These are phyloP conservation scores for Aphanocladium album DNA, from an alignment of 2,329 filamentous ascomycete genomes.

Conservation along the genomic window DNA sequence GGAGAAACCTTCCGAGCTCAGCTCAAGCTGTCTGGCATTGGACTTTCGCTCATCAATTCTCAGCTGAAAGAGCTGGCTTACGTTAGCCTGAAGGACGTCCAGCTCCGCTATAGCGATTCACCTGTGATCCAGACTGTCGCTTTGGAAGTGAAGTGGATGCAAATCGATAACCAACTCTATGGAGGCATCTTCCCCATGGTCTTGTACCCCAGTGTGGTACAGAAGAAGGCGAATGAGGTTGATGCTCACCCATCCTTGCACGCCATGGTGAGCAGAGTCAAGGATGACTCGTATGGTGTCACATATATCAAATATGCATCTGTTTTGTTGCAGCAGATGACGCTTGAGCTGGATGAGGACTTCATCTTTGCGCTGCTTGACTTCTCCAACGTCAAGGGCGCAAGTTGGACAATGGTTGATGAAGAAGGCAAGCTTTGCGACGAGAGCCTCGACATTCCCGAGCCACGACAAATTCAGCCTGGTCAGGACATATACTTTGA, in stretches of 20 bases:
- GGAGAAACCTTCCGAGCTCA: slow-evolving; percentile 86
- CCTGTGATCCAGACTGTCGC: slow-evolving; percentile 87
- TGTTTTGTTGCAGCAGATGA: slow-evolving; percentile 93
- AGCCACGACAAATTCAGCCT: slow-evolving; percentile 76
- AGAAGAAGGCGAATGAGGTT: slow-evolving; percentile 93
- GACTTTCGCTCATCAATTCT: slow-evolving; percentile 87
- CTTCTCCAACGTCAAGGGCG: slow-evolving; percentile 88
- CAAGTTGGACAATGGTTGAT: slow-evolving; percentile 64
- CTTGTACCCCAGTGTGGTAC: slow-evolving; percentile 93
- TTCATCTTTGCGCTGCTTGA: slow-evolving; percentile 96
- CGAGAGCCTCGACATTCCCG: slow-evolving; percentile 83
- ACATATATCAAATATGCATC: slow-evolving; percentile 98
- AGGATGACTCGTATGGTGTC: slow-evolving; percentile 97
- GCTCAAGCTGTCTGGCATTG: slow-evolving; percentile 81
- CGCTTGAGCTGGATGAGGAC: slow-evolving; percentile 92
- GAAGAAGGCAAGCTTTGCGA: slow-evolving; percentile 85
- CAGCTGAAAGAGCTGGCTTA: slow-evolving; percentile 92
- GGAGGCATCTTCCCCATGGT: slow-evolving; percentile 97
- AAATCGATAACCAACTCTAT: slow-evolving; percentile 97
- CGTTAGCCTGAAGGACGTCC: slow-evolving; percentile 84
- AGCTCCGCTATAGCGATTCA: slow-evolving; percentile 90
- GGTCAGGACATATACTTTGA: slow-evolving; percentile 98
- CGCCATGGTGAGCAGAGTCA: slow-evolving; percentile 85
- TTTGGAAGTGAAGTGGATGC: slow-evolving; percentile 94
- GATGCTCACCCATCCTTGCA: slow-evolving; percentile 95